Evolutionary conservation across 805 yeast species (phyloP), one percentile per base, ranked within the genome.

Genomic region (Myxozyma neglecta): DNA sequence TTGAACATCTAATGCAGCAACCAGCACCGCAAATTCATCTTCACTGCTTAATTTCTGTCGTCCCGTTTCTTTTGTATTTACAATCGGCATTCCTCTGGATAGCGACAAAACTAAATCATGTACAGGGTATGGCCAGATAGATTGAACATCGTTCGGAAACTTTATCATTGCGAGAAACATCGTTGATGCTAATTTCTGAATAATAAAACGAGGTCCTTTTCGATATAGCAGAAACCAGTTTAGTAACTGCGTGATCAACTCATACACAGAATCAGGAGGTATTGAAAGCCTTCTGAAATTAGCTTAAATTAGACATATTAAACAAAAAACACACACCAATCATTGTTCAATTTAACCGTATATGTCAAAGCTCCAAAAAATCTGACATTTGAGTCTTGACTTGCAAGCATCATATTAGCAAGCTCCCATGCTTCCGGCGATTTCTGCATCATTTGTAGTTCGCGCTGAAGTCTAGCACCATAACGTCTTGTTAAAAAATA

Each of bases 321-420:
- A 9, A 39, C 6, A n/a, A 3, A 48, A 42, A 34, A 11, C 14
- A 35, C 57, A 9, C 18, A 54, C 65, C 68, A 56, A 50, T 63
- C 65, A 56, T 47, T 65, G 61, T 82, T 83, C 48, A 87, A 73
- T 65, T 80, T 77, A 4, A 90, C 94, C 0, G 90, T 81, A 61
- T 83, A 85, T 0, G 96, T 90, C 60, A 88, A 79, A 0, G 96
- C 96, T 0, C 96, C 97, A 69, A 90, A 86, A 71, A 87, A 90
- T 69, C 85, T 83, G 42, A 74, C 71, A 47, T 74, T 69, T 4
- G 76, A 69, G 32, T 72, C 70, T 16, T 50, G 35, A 35, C 64
- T 45, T 51, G 62, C 61, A 7, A 90, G 74, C 20, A 90, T 76
- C 44, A 73, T 67, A 40, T 80, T 78, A 0, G 92, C 96, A 29